Percentiles rank a stretch among this genome's conserved stretches.
Conservation (phyloP, 306 rosid genomes). For the Nissolia schottii region DNA sequence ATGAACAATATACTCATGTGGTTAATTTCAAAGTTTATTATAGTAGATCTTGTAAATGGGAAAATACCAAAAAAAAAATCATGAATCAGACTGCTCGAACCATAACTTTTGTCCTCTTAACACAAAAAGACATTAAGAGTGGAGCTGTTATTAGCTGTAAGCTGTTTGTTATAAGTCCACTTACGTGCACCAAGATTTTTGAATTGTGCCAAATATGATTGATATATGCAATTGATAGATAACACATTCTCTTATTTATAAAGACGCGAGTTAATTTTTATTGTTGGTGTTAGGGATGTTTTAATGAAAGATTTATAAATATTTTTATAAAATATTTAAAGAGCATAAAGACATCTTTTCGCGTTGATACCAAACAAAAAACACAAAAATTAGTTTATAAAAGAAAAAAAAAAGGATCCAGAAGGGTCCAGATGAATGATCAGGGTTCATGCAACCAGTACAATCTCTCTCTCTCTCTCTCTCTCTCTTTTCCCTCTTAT, state of each 20-base stretch:
- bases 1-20: not conserved
- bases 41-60: constrained; percentile 15
- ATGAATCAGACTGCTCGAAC: not conserved
- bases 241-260: too few relatives aligned
- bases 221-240: too few relatives aligned
- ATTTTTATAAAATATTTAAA: too few relatives aligned
- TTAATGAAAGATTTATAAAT: too few relatives aligned
- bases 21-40: not conserved
- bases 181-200: constrained; percentile 22
- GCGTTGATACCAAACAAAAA: too few relatives aligned
- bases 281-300: too few relatives aligned
- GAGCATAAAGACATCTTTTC: too few relatives aligned
- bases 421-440: constrained; percentile 12
- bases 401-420: too few relatives aligned
- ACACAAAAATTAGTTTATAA: too few relatives aligned
- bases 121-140: not conserved
- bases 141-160: constrained; percentile 29
- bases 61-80: constrained; percentile 16
- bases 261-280: too few relatives aligned
- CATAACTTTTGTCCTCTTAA: constrained; percentile 23
- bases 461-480: not conserved
- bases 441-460: not conserved
- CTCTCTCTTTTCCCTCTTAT: not conserved
- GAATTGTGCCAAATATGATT: too few relatives aligned
- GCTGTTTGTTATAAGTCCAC: constrained; percentile 21